Base-by-base conservation (phyloP, 2,329 filamentous ascomycete genomes). In the Aureobasidium sp. region DNA sequence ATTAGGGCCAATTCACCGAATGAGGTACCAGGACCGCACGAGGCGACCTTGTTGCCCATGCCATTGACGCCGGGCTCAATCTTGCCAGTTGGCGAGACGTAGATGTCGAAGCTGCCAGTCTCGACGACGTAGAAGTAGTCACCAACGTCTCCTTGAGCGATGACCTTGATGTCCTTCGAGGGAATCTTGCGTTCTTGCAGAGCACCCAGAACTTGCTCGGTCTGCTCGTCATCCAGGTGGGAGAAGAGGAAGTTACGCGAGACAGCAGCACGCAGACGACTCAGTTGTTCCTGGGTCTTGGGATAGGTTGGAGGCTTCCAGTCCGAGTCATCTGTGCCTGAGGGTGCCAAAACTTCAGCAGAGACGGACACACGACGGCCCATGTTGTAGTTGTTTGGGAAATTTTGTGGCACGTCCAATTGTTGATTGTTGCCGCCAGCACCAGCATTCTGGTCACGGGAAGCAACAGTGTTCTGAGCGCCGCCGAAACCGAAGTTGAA, bases 101-200 rank as follows among this genome's bases (percentile, higher is more conserved):
- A 90, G 63, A 97, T 88, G 69, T 96, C 91, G 71, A 97, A 97
- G 26, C 82, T 82, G 44, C 94, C 94, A 66, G 87, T 89, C 74
- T 99, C 94, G 20, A 97, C 92, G 29, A 99, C 87, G 74, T 99
- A 99, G 78, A 99, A 99, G 79, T 89, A 97, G 76, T 99, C 94
- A 47, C 94, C 94, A 0, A 92, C 88, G 71, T 97, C 94, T 61
- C 94, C 94, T 78, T 99, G 94, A 55, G 87, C 88, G 68, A 99
- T 97, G 63, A 99, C 91, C 82, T 96, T 82, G 73, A 87, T 87
- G 67, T 86, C 93, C 77, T 94, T 95, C 66, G 91, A 90, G 1
- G 94, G 94, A 69, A 97, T 95, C 7, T 90, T 89, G 76, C 97
- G 97, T 77, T 99, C 94, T 64, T 95, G 87, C 68, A 99, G 80